These are phyloP conservation scores for Adansonia digitata DNA, from an alignment of 345 rosid genomes.

Conservation along the genomic window DNA sequence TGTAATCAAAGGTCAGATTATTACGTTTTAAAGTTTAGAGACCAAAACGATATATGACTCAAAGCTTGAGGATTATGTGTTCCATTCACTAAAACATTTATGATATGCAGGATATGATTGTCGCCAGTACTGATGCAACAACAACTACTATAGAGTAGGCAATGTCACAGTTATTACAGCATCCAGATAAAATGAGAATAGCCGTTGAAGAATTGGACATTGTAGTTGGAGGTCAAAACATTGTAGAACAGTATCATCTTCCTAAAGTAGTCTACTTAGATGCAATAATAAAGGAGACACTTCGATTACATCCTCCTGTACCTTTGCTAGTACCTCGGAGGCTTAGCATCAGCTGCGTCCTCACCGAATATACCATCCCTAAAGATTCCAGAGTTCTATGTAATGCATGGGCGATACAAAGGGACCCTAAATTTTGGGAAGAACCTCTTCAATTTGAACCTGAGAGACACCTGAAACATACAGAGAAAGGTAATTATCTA, in stretches of 20 bases:
- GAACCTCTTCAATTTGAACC: too few species aligned
- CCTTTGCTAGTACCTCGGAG: slow-evolving; percentile 7
- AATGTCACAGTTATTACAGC: slow-evolving; percentile 11
- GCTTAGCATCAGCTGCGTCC: neutral
- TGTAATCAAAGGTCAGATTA: too few species aligned
- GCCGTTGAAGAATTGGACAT: neutral
- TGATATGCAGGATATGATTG: slow-evolving; percentile 6
- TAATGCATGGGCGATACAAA: too few species aligned
- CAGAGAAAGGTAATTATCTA: neutral
- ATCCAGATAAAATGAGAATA: slow-evolving; percentile 2
- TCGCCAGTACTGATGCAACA: slow-evolving; percentile 5
- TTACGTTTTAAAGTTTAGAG: too few species aligned
- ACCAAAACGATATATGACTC: too few species aligned
- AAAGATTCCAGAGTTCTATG: too few species aligned
- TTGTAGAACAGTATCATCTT: slow-evolving; percentile 12
- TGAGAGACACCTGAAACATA: neutral
- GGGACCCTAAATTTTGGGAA: too few species aligned
- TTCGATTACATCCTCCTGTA: slow-evolving; percentile 8
- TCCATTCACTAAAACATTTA: too few species aligned
- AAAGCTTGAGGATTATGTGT: too few species aligned
- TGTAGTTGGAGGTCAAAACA: slow-evolving; percentile 8
- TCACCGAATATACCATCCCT: slow-evolving; percentile 2
- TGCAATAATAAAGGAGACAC: slow-evolving; percentile 8
- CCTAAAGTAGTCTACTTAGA: neutral
- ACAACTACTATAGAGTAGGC: slow-evolving; percentile 12